These are phyloP conservation scores for Guadua angustifolia DNA, from an alignment of 176 grass and related monocot genomes.

Conservation along the genomic window DNA sequence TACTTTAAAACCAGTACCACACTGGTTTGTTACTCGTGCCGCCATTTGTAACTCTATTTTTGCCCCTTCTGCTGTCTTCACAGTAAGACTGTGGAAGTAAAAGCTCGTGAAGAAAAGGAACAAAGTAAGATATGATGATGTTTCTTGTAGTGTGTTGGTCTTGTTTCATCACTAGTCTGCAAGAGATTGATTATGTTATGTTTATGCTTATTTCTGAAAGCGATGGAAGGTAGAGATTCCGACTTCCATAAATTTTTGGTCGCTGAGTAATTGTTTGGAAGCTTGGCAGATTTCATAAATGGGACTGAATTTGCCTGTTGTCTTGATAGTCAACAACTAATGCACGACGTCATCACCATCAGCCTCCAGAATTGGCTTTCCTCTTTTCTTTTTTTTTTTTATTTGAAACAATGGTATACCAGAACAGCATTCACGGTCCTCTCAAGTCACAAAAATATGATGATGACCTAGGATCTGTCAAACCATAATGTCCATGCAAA, in stretches of 20 bases:
- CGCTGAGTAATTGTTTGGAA: background rate
- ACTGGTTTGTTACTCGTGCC: constrained; percentile 39
- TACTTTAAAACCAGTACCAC: constrained; percentile 46
- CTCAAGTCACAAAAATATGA: too few relatives aligned
- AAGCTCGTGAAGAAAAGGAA: constrained; percentile 7
- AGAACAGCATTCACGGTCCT: too few relatives aligned
- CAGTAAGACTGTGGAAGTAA: constrained; percentile 27
- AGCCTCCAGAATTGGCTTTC: background rate
- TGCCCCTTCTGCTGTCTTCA: constrained; percentile 21
- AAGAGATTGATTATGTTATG: background rate
- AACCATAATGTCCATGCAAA: too few relatives aligned
- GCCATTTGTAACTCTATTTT: constrained; percentile 42
- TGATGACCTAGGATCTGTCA: too few relatives aligned
- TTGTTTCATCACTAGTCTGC: background rate
- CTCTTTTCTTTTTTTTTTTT: background rate
- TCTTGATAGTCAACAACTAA: background rate
- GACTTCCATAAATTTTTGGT: background rate
- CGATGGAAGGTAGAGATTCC: background rate
- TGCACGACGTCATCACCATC: background rate
- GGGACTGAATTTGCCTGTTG: background rate
- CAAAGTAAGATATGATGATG: constrained; percentile 29
- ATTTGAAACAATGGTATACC: background rate
- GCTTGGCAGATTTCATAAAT: background rate
- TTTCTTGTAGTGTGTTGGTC: background rate
- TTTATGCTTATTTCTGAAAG: background rate